Conservation (phyloP, 2,329 filamentous ascomycete species). For the Stemphylium beticola region DNA sequence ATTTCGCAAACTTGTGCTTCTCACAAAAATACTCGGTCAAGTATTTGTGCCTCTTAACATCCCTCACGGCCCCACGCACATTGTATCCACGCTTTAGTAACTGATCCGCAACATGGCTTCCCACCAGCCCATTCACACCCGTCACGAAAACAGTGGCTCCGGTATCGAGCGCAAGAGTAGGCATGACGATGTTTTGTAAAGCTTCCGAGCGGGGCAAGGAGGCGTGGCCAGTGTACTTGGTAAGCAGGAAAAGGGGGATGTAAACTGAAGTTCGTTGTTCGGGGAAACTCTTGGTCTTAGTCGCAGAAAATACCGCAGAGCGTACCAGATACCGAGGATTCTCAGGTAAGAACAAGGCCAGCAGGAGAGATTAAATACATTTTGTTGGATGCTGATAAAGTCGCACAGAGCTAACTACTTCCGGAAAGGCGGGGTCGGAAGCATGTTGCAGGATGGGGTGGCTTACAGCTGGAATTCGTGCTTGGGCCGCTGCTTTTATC, state of each 20-base stretch:
- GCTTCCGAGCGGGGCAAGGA: background rate
- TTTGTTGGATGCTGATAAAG: background rate
- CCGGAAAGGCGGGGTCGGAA: slow-evolving; percentile 11
- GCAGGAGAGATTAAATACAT: background rate
- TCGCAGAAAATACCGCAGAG: background rate
- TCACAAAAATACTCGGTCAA: slow-evolving; percentile 36
- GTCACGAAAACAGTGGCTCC: slow-evolving; percentile 44
- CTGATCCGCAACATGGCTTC: slow-evolving; percentile 41
- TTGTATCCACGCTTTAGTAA: slow-evolving; percentile 40
- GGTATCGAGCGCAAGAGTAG: slow-evolving; percentile 25
- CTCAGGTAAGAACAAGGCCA: background rate
- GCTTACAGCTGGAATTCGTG: background rate
- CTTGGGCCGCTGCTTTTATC: background rate
- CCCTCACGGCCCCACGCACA: slow-evolving; percentile 45
- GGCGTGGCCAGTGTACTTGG: background rate
- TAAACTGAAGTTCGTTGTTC: background rate
- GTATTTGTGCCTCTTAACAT: slow-evolving; percentile 38
- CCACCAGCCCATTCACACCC: slow-evolving; percentile 46
- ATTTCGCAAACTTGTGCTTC: slow-evolving; percentile 28
- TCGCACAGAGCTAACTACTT: slow-evolving; percentile 9
- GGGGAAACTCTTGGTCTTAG: background rate
- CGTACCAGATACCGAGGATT: background rate
- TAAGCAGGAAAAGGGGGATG: slow-evolving; percentile 18
- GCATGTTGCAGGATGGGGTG: background rate
- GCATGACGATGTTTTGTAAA: slow-evolving; percentile 14